Conservation (phyloP, 2,329 filamentous ascomycete genomes). For the Sclerotinia borealis region DNA sequence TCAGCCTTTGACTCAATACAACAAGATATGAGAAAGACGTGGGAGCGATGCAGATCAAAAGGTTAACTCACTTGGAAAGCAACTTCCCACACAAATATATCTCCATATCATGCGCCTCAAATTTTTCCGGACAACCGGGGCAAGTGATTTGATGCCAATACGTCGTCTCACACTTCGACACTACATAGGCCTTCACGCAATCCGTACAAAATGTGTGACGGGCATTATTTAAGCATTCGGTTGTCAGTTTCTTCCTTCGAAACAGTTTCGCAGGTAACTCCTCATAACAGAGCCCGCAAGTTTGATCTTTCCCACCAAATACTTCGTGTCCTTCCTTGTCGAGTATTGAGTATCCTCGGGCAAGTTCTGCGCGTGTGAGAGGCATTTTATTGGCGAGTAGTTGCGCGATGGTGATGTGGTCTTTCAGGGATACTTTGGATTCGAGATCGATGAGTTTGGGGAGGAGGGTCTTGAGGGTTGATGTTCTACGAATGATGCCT, state of each 20-base stretch:
- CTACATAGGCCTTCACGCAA: neutral
- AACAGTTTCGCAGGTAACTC: neutral
- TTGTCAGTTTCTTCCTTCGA: neutral
- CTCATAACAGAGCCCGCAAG: neutral
- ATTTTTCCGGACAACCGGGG: neutral
- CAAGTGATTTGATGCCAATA: neutral
- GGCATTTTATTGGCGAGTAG: neutral
- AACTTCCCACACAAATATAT: neutral
- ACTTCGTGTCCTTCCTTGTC: neutral
- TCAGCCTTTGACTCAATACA: neutral
- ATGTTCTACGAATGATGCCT: neutral
- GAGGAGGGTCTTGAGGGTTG: neutral
- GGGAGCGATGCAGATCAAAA: neutral
- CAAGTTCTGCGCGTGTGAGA: neutral
- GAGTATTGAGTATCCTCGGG: neutral
- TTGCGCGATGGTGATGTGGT: neutral
- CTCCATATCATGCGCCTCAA: neutral
- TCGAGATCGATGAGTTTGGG: neutral
- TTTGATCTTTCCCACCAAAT: neutral
- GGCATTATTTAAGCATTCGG: neutral
- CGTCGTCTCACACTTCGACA: neutral
- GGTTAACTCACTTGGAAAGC: neutral
- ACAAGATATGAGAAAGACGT: neutral
- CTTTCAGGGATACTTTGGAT: neutral
- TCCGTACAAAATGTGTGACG: neutral